Conservation (phyloP, 2,329 filamentous ascomycete species). For the Claviceps fusiformis region DNA sequence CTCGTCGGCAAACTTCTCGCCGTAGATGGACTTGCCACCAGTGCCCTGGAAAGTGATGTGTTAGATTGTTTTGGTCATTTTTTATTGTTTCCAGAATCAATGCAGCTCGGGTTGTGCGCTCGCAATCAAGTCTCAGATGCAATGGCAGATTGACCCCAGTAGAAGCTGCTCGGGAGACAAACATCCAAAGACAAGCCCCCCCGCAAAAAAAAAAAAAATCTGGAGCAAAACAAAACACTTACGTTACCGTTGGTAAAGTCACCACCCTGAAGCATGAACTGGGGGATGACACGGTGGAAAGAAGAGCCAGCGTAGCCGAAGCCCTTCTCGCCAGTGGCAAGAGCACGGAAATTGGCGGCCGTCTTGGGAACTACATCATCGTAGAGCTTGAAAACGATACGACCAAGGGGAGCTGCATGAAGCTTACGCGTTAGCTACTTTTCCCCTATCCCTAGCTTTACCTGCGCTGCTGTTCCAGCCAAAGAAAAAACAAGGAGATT, state of each 20-base stretch:
- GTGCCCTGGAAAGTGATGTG: slow-evolving; percentile 6
- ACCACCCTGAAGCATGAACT: slow-evolving; percentile 94
- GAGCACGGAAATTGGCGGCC: slow-evolving; percentile 67
- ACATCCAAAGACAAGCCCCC: neutral
- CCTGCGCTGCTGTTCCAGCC: neutral
- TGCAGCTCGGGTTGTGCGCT: too few relatives aligned
- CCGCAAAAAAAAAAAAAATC: neutral
- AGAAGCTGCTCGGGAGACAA: neutral
- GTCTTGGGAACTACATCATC: slow-evolving; percentile 82
- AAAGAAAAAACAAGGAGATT: too few relatives aligned
- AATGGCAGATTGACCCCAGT: neutral
- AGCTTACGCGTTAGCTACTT: neutral
- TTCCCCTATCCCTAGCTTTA: neutral
- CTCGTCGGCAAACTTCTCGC: slow-evolving; percentile 10
- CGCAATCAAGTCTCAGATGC: too few relatives aligned
- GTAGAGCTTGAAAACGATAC: slow-evolving; percentile 83
- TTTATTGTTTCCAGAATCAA: too few relatives aligned
- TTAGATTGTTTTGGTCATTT: too few relatives aligned
- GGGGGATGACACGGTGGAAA: slow-evolving; percentile 86
- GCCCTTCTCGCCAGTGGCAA: slow-evolving; percentile 69
- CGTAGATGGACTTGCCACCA: slow-evolving; percentile 12
- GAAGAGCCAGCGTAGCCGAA: slow-evolving; percentile 70
- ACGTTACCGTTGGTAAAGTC: slow-evolving; percentile 91
- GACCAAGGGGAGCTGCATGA: slow-evolving; percentile 31
- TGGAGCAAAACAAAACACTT: slow-evolving; percentile 10